Base-by-base conservation (phyloP, 208 protist genomes). In the Lotmaria passim region DNA sequence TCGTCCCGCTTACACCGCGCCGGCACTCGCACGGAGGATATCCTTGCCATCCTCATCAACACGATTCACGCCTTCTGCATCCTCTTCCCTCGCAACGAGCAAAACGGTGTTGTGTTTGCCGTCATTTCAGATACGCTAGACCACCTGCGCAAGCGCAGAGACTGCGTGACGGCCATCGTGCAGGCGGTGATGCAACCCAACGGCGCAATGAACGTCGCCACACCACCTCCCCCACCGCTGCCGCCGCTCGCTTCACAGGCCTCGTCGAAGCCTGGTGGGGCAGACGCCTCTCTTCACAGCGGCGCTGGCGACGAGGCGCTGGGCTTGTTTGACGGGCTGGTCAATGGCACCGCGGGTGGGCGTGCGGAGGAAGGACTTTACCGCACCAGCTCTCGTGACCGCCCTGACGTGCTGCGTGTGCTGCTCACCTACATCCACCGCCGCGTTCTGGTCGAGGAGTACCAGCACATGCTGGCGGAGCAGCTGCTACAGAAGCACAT, bases 1-100 rank as follows among this genome's bases (percentile, higher is more conserved):
- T 80, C 85, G 5, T 75, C 85, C 7, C 86, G 89, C 4, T 79
- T 96, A 73, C 89, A 96, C 73, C 82, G 86, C 30, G 89, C 91
- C 12, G 91, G 91, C 23, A 93, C 89, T 6, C 79, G 87, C 44
- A 96, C 91, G 8, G 88, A 96, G 65, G 88, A 94, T 65, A 93
- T 96, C 53, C 68, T 96, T 21, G 82, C 78, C 31, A 91, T 94
- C 66, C 79, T 96, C 19, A 83, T 85, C 58, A 87, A 87, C 38
- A 86, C 89, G 6, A 87, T 96, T 36, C 74, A 92, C 78, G 83
- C 87, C 23, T 82, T 96, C 19, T 92, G 82, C 73, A 82, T 93
- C 4, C 68, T 94, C 12, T 63, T 94, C 43, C 79, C 85, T 0
- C 81, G 83, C 23, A 94, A 90, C 66, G 91, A 96, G 67, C 89